Conservation (phyloP, 2,329 filamentous ascomycete genomes). For the Aspergillus brasiliensis region DNA sequence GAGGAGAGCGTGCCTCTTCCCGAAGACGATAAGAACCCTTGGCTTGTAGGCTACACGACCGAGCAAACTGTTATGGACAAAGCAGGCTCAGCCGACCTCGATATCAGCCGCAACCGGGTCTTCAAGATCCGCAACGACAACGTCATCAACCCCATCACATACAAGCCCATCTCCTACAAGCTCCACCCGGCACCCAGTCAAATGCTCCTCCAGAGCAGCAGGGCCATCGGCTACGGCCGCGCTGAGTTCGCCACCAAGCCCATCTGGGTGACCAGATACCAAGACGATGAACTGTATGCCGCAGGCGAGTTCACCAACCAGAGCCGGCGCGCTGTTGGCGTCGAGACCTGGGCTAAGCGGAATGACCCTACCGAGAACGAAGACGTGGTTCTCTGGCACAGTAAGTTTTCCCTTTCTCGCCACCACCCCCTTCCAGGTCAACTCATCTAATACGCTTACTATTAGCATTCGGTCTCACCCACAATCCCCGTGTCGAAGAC, state of each 20-base stretch:
- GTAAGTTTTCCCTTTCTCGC: constrained; percentile 41
- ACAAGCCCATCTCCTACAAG: constrained; percentile 59
- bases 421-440: background rate
- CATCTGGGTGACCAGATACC: constrained; percentile 59
- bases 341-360: constrained; percentile 55
- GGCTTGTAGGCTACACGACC: constrained; percentile 54
- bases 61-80: constrained; percentile 51
- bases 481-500: constrained; percentile 66
- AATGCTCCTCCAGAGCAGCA: constrained; percentile 56
- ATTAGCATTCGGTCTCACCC: constrained; percentile 58
- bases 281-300: constrained; percentile 55
- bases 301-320: constrained; percentile 61
- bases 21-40: constrained; percentile 54
- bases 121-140: constrained; percentile 62
- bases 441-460: background rate
- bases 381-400: constrained; percentile 43
- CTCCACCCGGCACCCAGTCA: constrained; percentile 60
- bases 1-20: constrained; percentile 64
- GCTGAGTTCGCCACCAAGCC: constrained; percentile 59
- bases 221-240: constrained; percentile 52
- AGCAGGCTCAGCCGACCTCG: constrained; percentile 52
- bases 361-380: constrained; percentile 53
- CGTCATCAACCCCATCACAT: constrained; percentile 57
- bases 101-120: constrained; percentile 51
- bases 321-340: constrained; percentile 55